phyloP scores from a whole-genome alignment of 257 asterid species.

The Voacanga thouarsii region DNA sequence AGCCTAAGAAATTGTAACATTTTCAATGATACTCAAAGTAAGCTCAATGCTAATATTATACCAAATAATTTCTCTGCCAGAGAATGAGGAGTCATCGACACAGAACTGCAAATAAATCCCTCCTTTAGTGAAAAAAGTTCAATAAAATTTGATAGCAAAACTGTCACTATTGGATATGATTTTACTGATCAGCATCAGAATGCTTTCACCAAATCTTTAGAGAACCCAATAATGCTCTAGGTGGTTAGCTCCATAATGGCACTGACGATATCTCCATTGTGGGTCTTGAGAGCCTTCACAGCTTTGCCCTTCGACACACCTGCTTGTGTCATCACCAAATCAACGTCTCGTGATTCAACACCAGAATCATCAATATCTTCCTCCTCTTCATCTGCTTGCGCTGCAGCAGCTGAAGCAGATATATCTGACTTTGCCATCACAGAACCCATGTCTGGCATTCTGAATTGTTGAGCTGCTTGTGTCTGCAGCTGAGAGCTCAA shows the following conservation, averaged over 20 bases:
- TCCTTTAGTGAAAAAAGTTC: slow-evolving; percentile 3
- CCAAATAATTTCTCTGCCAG: background rate
- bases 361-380: slow-evolving; percentile 76
- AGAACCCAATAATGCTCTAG: slow-evolving; percentile 13
- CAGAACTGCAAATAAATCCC: background rate
- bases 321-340: slow-evolving; percentile 90
- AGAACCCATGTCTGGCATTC: slow-evolving; percentile 73
- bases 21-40: background rate
- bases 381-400: slow-evolving; percentile 59
- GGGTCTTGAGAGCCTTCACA: slow-evolving; percentile 75
- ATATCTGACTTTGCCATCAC: slow-evolving; percentile 56
- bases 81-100: background rate
- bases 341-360: slow-evolving; percentile 72
- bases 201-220: slow-evolving; percentile 1
- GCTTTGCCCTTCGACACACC: slow-evolving; percentile 76
- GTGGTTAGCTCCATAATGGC: slow-evolving; percentile 92
- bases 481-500: slow-evolving; percentile 92
- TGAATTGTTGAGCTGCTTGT: slow-evolving; percentile 94
- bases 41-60: background rate
- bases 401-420: slow-evolving; percentile 37
- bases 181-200: slow-evolving; percentile 8
- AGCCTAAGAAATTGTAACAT: too few species aligned
- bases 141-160: background rate
- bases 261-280: slow-evolving; percentile 79
- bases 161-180: background rate